Percentiles rank a stretch among this genome's conserved stretches.
These are phyloP conservation scores for Rubroshorea leprosula DNA, from an alignment of 345 rosid species.

Conservation along the genomic window DNA sequence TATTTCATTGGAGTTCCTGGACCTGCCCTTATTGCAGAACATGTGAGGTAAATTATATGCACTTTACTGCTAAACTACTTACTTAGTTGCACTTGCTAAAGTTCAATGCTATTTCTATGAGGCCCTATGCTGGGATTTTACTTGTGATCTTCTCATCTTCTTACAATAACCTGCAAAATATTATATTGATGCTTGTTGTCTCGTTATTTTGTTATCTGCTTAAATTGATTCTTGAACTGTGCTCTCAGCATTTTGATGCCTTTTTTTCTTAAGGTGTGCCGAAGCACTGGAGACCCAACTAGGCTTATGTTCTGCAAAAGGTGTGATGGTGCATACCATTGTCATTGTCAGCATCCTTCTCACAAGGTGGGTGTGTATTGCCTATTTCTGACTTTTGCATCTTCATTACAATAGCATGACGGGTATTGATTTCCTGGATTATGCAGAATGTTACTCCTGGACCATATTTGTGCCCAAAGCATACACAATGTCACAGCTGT, in stretches of 20 bases:
- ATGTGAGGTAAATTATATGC: conserved; percentile 10
- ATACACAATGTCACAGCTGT: conserved; percentile 95
- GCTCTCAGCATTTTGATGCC: too few species aligned
- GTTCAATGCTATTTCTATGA: too few species aligned
- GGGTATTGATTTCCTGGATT: conserved; percentile 16
- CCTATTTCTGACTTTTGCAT: conserved; percentile 8
- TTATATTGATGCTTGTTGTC: too few species aligned
- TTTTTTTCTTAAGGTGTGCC: conserved; percentile 21
- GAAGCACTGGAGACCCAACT: conserved; percentile 88
- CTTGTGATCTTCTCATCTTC: too few species aligned
- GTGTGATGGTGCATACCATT: conserved; percentile 95
- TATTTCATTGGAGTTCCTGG: conserved; percentile 99
- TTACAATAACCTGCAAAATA: too few species aligned
- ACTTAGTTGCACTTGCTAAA: too few species aligned
- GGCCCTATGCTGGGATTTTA: background rate
- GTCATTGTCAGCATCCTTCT: conserved; percentile 98
- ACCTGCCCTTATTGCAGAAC: conserved; percentile 86
- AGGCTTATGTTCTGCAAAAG: conserved; percentile 95
- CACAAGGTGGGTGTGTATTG: conserved; percentile 67
- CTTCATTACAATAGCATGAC: conserved; percentile 13
- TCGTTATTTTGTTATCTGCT: too few species aligned
- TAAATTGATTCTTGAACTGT: too few species aligned
- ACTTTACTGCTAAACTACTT: background rate
- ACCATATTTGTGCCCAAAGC: conserved; percentile 93
- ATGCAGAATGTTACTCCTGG: conserved; percentile 90